phyloP scores from a whole-genome alignment of 2,329 filamentous ascomycete species.

The Hymenoscyphus fraxineus region DNA sequence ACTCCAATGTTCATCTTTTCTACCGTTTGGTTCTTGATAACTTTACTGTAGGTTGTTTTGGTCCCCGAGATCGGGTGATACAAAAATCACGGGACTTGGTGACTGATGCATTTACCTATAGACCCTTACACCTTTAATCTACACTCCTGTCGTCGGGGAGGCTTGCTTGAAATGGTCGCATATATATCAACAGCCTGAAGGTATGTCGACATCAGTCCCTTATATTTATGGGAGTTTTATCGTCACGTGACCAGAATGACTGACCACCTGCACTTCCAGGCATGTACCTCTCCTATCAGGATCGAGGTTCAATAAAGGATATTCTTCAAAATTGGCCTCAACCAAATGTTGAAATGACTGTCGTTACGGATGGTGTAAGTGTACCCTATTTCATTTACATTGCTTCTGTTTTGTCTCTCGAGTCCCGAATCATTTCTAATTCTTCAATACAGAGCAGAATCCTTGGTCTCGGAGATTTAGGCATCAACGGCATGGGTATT shows the following conservation, averaged over 20 bases:
- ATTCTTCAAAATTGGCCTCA: slow-evolving; percentile 71
- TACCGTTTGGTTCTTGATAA: slow-evolving; percentile 31
- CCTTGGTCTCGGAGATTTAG: slow-evolving; percentile 75
- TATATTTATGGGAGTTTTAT: neutral
- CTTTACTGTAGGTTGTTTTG: slow-evolving; percentile 23
- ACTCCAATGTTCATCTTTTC: slow-evolving; percentile 32
- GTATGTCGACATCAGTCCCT: slow-evolving; percentile 26
- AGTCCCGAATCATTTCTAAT: neutral
- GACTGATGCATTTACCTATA: slow-evolving; percentile 13
- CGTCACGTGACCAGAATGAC: slow-evolving; percentile 1
- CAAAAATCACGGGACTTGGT: slow-evolving; percentile 1
- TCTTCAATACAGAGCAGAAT: slow-evolving; percentile 49
- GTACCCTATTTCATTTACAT: neutral
- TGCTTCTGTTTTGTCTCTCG: neutral
- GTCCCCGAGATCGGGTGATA: neutral
- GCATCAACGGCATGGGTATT: slow-evolving; percentile 78
- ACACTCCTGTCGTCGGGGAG: slow-evolving; percentile 64
- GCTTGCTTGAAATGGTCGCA: slow-evolving; percentile 72
- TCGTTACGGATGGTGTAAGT: slow-evolving; percentile 47
- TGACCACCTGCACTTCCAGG: slow-evolving; percentile 25
- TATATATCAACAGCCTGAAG: slow-evolving; percentile 70
- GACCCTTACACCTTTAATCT: slow-evolving; percentile 52
- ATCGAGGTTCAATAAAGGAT: slow-evolving; percentile 60
- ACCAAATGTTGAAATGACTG: slow-evolving; percentile 57
- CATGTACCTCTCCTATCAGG: slow-evolving; percentile 67